These are phyloP conservation scores for Penicillium paneum DNA, from an alignment of 2,329 filamentous ascomycete genomes.

Conservation along the genomic window DNA sequence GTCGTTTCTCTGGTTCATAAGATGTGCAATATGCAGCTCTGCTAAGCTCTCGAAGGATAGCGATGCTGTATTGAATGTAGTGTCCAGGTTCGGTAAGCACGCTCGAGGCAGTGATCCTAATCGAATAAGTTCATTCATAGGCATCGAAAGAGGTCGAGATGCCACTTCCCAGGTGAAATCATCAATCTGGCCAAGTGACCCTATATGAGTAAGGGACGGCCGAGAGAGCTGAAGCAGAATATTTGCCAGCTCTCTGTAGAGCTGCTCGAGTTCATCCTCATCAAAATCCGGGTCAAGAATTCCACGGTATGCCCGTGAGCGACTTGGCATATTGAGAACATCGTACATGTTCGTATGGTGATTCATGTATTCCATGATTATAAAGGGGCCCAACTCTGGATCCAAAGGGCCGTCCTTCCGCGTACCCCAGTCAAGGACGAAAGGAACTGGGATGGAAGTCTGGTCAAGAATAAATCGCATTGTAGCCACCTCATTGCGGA, in stretches of 20 bases:
- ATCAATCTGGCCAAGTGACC: background rate
- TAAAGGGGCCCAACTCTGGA: constrained; percentile 30
- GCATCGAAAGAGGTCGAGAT: background rate
- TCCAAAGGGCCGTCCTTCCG: constrained; percentile 1
- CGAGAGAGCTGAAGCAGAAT: background rate
- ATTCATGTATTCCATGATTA: constrained; percentile 33
- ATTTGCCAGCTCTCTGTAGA: constrained; percentile 16
- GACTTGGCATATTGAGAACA: constrained; percentile 8
- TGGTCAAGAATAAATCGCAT: constrained; percentile 19
- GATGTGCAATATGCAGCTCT: background rate
- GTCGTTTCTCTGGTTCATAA: background rate
- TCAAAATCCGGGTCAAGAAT: constrained; percentile 31
- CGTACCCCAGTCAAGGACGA: background rate
- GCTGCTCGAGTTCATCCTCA: constrained; percentile 30
- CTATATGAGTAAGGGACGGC: background rate
- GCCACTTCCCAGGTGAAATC: background rate
- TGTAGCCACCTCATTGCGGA: constrained; percentile 27
- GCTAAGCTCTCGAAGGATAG: background rate
- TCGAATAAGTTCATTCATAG: background rate
- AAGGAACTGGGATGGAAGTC: constrained; percentile 12
- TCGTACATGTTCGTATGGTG: constrained; percentile 4
- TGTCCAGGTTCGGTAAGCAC: background rate
- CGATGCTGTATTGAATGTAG: background rate
- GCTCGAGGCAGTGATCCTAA: background rate
- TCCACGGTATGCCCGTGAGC: constrained; percentile 3